Evolutionary conservation across 2,329 filamentous ascomycete genomes (phyloP).

Genomic region (Calonectria henricotiae): DNA sequence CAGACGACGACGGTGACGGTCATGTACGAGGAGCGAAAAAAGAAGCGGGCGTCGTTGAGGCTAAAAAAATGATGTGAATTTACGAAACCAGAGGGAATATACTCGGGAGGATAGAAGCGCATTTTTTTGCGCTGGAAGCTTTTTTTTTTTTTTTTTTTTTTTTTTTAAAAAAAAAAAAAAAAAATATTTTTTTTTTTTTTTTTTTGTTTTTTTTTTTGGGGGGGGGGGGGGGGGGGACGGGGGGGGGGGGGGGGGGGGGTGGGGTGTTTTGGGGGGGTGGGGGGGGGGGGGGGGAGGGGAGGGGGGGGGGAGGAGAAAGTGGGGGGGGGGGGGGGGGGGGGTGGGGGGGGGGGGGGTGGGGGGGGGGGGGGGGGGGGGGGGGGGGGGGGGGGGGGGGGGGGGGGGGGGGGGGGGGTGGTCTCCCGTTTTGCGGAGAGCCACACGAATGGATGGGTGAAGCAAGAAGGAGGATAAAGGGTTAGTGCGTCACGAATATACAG

Average conservation of each 20-base stretch:
- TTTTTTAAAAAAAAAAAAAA: not conserved
- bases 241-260: no score
- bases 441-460: constrained; percentile 56
- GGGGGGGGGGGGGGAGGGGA: no score
- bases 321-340: no score
- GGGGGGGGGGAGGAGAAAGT: no score
- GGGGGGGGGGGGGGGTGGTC: constrained; percentile 31
- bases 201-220: no score
- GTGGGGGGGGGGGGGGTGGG: no score
- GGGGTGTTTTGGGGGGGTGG: no score
- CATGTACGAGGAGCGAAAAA: constrained; percentile 43
- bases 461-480: constrained; percentile 16
- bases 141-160: not conserved
- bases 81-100: not conserved
- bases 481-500: constrained; percentile 25
- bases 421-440: constrained; percentile 35
- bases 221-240: no score
- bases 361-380: no score
- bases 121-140: not conserved
- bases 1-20: constrained; percentile 51
- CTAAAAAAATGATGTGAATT: constrained; percentile 10
- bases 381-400: no score
- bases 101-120: not conserved
- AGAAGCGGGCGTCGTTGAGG: constrained; percentile 16
- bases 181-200: no score